phyloP scores from a whole-genome alignment of 176 grass and related monocot genomes.

The Urochloa ruziziensis region DNA sequence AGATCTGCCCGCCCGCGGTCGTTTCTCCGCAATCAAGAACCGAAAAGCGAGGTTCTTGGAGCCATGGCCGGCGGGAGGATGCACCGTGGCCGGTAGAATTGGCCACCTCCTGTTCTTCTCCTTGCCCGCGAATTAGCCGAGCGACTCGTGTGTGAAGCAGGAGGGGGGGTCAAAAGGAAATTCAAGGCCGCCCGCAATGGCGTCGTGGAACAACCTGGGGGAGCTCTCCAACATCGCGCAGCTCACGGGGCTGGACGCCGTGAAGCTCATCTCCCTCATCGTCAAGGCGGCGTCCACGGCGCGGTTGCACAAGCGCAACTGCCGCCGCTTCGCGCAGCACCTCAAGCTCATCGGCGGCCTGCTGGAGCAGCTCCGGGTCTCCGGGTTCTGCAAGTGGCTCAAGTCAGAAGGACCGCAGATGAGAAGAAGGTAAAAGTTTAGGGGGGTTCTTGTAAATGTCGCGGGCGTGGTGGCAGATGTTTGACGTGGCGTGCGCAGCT shows the following conservation, averaged over 20 bases:
- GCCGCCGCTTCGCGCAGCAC: constrained; percentile 75
- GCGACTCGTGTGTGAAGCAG: background rate
- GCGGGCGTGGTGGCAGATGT: too few relatives aligned
- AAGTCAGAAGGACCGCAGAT: too few relatives aligned
- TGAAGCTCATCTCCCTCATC: constrained; percentile 67
- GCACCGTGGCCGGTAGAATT: background rate
- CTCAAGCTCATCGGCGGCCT: constrained; percentile 75
- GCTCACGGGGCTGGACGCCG: constrained; percentile 76
- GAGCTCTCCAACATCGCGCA: constrained; percentile 61
- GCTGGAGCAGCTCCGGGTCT: constrained; percentile 73
- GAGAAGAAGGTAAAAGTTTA: too few relatives aligned
- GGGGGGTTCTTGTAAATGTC: too few relatives aligned
- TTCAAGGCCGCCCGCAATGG: constrained; percentile 34
- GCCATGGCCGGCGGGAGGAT: background rate
- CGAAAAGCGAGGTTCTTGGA: background rate
- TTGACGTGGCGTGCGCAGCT: too few relatives aligned
- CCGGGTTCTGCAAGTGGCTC: constrained; percentile 79
- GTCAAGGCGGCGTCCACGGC: constrained; percentile 64
- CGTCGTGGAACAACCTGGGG: constrained; percentile 55
- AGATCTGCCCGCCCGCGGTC: constrained; percentile 30
- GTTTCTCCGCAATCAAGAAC: background rate
- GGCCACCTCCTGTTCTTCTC: background rate
- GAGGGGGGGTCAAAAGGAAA: too few relatives aligned
- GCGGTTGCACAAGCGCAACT: constrained; percentile 86
- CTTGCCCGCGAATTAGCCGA: background rate